Base-by-base conservation (phyloP, 2,329 filamentous ascomycete genomes). In the Parascedosporium putredinis region DNA sequence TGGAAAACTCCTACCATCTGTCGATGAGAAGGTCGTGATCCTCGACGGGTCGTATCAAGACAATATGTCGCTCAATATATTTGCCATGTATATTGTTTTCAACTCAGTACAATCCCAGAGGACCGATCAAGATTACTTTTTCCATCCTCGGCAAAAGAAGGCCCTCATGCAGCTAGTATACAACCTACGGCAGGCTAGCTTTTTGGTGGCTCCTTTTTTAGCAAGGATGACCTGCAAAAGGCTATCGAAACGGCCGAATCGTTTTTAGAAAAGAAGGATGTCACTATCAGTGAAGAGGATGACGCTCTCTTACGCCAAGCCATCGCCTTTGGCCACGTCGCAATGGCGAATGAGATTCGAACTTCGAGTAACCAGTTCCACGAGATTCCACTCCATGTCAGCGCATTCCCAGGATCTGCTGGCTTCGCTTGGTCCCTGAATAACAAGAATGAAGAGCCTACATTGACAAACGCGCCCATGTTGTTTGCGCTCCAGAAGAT, bases 101-200 rank as follows among this genome's bases (percentile, higher is more conserved):
- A 97, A 97, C 60, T 82, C 88, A 0, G 81, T 97, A 1, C 90
- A 90, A 22, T 95, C 89, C 4, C 87, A 96, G 60, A 74, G 90
- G 9, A 81, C 77, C 0, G 91, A 91, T 57, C 72, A 78, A 50
- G 90, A 96, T 61, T 96, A 95, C 60, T 84, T 97, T 55, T 96
- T 96, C 57, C 86, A 95, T 57, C 76, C 79, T 1, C 80, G 76
- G 10, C 90, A 90, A 57, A 70, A 77, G 25, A 83, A 81, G 54
- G 74, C 75, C 34, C 69, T 95, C 10, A 67, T 82, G 23, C 72
- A 79, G 49, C 69, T 95, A 2, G 83, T 95, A 4, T 76, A 75
- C 50, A 95, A 96, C 59, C 64, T 95, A 42, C 79, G 88, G 16
- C 85, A 93, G 59, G 83, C 87, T 5, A 88, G 86, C 45, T 95